Evolutionary conservation across 2,329 filamentous ascomycete species (phyloP), one percentile per base, ranked within the genome.

Genomic region (Paracoccidioides brasiliensis): DNA sequence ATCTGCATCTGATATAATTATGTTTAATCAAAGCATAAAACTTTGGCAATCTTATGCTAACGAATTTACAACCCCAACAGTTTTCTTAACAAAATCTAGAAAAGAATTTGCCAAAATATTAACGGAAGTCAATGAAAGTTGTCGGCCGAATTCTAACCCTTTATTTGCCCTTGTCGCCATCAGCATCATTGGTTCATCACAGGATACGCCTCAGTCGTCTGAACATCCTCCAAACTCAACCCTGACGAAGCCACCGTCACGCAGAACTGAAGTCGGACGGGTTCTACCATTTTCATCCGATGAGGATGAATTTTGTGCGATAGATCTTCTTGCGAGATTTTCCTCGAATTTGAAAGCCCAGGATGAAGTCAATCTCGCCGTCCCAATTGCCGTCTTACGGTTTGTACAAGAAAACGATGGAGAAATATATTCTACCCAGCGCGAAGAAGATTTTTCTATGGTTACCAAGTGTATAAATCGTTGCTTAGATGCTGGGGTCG

Each of bases 401-500:
- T 61, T 67, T 12, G 57, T 65, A 22, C 54, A 60, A 51, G 41
- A 60, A 53, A 54, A 58, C 71, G 32, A 73, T 30, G 44, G 58
- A 51, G 56, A 57, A 10, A 61, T 54, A 54, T 59, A 45, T 45
- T 48, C 55, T 15, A 54, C 58, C 15, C n/a, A 15, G 38, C 30
- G 42, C 40, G 54, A 53, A 52, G 55, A 55, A 53, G 55, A 78
- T 53, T 76, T 90, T 58, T 80, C 32, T n/a, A 33, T 35, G 6
- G 30, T 48, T 3, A 37, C 33, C 32, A 37, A n/a, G 14, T 48
- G 45, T 32, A 10, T 48, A 35, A 9, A 84, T 62, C 82, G 78
- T 63, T 95, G 89, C 66, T 73, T 97, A 30, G 89, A 95, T 65
- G 82, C 86, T 3, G 93, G 93, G 40, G 91, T 91, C 9, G 78